Evolutionary conservation across 108 stramenopile species (phyloP), one percentile per base, ranked within the genome.

Genomic region (Skeletonema costatum): DNA sequence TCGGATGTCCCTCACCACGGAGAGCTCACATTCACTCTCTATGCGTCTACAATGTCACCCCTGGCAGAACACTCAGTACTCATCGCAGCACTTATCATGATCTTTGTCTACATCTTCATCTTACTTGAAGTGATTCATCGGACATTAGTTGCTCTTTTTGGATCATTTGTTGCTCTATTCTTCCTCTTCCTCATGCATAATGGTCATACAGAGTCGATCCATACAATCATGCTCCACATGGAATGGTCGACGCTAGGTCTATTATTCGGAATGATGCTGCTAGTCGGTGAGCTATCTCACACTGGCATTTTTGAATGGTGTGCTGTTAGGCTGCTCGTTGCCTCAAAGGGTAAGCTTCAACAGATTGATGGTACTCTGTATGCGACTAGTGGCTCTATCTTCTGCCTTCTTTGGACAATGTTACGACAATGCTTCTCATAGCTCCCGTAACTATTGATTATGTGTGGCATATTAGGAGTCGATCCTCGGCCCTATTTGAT

Each of bases 211-310:
- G 84, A 87, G 70, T 64, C 66, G 62, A 87, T 88, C 60, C 29
- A 46, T 8, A 76, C 64, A 8, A 74, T 87, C 5, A 88, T 85
- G 87, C 66, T 88, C 16, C 83, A 88, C 51, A 65, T 85, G 74
- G 87, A 88, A 65, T 88, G 87, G 87, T 64, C 71, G 25, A 90
- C 89, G 0, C 77, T 90, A 13, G 89, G 82, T 16, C 75, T 90
- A 4, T 74, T 90, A 21, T 90, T 90, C 70, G 89, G 89, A 17
- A 90, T 90, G 89, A 90, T 90, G 89, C 68, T 90, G 31, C 41
- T 90, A 25, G 89, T 90, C 5, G 85, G 87, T 31, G 82, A 86
- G 44, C 67, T 90, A 5, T 87, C 86, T 44, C 82, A 85, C 64
- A 90, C 89, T 31, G 89, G 89, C 32, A 64, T 88, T 29, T 90